These are phyloP conservation scores for Starmera pachycereana DNA, from an alignment of 805 yeast species.

Conservation along the genomic window DNA sequence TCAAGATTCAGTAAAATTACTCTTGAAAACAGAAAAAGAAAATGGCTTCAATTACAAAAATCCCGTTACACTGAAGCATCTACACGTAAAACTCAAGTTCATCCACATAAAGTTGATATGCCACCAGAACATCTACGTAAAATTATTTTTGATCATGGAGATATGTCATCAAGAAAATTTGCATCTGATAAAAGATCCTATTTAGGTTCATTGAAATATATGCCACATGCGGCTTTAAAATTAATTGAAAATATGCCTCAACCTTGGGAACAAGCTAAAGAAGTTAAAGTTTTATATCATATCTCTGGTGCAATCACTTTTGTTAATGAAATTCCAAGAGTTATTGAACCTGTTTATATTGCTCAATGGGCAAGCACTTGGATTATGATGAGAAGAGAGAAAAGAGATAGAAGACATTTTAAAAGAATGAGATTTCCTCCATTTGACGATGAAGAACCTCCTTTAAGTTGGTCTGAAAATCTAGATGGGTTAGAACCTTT, in stretches of 20 bases:
- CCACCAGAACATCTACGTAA: conserved; percentile 91
- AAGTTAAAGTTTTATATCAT: conserved; percentile 84
- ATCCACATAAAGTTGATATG: conserved; percentile 64
- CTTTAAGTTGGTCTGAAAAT: conserved; percentile 73
- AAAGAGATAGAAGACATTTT: conserved; percentile 81
- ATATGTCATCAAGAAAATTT: conserved; percentile 67
- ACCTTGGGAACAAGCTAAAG: conserved; percentile 90
- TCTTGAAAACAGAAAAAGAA: conserved; percentile 34
- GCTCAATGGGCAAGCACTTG: conserved; percentile 97
- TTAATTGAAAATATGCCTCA: conserved; percentile 94
- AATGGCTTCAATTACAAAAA: conserved; percentile 61
- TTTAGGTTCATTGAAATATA: conserved; percentile 81
- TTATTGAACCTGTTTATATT: conserved; percentile 79
- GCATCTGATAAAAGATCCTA: conserved; percentile 81
- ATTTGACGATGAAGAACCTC: conserved; percentile 96
- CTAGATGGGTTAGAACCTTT: conserved; percentile 61
- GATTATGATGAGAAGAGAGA: conserved; percentile 89
- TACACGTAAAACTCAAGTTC: conserved; percentile 27
- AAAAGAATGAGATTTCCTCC: conserved; percentile 92
- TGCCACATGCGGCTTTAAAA: conserved; percentile 92
- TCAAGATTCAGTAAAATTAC: conserved; percentile 15
- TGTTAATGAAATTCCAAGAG: conserved; percentile 87
- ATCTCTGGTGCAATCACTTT: conserved; percentile 90
- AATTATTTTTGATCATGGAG: conserved; percentile 75
- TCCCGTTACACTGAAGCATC: conserved; percentile 32